phyloP scores from a whole-genome alignment of 805 yeast species.

The Saccharomycopsis fermentans region DNA sequence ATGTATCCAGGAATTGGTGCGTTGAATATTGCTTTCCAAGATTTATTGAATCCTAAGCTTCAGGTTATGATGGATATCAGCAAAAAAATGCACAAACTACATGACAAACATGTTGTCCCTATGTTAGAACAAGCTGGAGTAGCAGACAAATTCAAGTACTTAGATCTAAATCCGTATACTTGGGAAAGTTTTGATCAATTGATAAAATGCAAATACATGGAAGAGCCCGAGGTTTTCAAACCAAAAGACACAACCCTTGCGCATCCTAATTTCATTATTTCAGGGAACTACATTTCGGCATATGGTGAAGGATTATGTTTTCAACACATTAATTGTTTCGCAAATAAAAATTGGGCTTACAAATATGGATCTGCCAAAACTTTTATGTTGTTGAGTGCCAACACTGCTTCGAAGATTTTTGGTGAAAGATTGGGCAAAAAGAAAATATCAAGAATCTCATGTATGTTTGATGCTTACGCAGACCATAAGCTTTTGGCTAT shows the following conservation, averaged over 20 bases:
- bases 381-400: conserved; percentile 56
- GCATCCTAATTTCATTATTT: conserved; percentile 43
- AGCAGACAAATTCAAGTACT: conserved; percentile 7
- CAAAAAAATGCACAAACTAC: not conserved
- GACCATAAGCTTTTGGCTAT: conserved; percentile 48
- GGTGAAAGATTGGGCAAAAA: conserved; percentile 39
- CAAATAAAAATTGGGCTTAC: conserved; percentile 64
- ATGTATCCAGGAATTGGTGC: conserved; percentile 50
- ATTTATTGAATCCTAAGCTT: conserved; percentile 47
- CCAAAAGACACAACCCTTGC: conserved; percentile 30
- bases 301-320: conserved; percentile 54
- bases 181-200: conserved; percentile 53
- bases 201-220: conserved; percentile 30
- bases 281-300: conserved; percentile 46
- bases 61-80: conserved; percentile 56
- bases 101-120: conserved; percentile 21
- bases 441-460: conserved; percentile 51
- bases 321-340: conserved; percentile 66
- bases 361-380: conserved; percentile 64
- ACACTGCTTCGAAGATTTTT: conserved; percentile 51
- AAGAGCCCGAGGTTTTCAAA: conserved; percentile 23
- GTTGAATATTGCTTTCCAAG: conserved; percentile 53
- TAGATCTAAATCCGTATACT: conserved; percentile 44
- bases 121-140: not conserved
- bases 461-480: conserved; percentile 55